A percentile compares a stretch with the other conserved stretches of the same genome.
Evolutionary conservation across 352 stramenopile genomes (phyloP).

Genomic region (Phytophthora sansomeana): DNA sequence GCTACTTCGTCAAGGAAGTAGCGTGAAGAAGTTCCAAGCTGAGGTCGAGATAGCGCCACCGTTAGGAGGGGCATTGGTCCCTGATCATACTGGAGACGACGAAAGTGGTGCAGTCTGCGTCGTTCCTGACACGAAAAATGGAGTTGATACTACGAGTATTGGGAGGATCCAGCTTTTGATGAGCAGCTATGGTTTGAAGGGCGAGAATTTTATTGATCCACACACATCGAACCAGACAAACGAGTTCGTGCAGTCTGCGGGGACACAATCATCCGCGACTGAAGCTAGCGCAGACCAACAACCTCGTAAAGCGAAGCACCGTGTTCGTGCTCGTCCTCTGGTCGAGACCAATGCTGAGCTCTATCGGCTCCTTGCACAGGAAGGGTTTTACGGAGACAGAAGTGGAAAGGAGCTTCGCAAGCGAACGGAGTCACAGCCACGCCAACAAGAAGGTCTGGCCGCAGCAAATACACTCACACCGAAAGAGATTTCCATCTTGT

Average conservation of each 20-base stretch:
- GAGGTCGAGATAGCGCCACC: slow-evolving; percentile 72
- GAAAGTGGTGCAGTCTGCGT: slow-evolving; percentile 21
- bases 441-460: slow-evolving; percentile 29
- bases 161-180: slow-evolving; percentile 88
- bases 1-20: slow-evolving; percentile 90
- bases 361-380: slow-evolving; percentile 58
- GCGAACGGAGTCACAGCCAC: slow-evolving; percentile 19
- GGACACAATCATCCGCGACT: background rate
- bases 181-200: slow-evolving; percentile 87
- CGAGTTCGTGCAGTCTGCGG: background rate
- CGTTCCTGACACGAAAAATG: slow-evolving; percentile 16
- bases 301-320: slow-evolving; percentile 52
- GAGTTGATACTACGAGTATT: slow-evolving; percentile 4
- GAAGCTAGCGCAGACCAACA: slow-evolving; percentile 7
- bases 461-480: slow-evolving; percentile 64
- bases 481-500: slow-evolving; percentile 70
- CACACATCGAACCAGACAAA: slow-evolving; percentile 6
- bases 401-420: background rate
- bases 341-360: slow-evolving; percentile 82
- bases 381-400: slow-evolving; percentile 63
- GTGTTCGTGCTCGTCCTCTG: slow-evolving; percentile 76
- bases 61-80: slow-evolving; percentile 23
- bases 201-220: slow-evolving; percentile 41
- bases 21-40: slow-evolving; percentile 90
- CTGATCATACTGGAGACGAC: slow-evolving; percentile 17